A percentile compares a stretch with the other conserved stretches of the same genome.
Evolutionary conservation across 73 alveolate genomes (phyloP).

Genomic region (Tetrahymena thermophila): DNA sequence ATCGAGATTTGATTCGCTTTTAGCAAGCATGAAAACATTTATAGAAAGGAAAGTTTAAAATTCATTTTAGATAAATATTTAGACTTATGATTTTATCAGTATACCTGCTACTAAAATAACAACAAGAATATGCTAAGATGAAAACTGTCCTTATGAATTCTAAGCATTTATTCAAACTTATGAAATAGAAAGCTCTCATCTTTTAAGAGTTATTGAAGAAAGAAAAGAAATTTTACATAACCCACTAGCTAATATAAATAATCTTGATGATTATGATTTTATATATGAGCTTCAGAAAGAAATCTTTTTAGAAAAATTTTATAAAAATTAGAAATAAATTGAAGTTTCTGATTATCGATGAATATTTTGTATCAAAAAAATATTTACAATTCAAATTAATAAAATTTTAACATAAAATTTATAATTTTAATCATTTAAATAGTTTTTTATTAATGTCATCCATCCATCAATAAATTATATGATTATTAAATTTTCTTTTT

Average conservation of each 20-base stretch:
- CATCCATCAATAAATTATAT: neutral
- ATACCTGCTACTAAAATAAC: neutral
- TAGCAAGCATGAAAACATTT: neutral
- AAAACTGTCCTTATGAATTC: neutral
- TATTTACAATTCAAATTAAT: too few relatives aligned
- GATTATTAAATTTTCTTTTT: neutral
- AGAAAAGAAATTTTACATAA: neutral
- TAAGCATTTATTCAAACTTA: neutral
- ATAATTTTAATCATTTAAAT: too few relatives aligned
- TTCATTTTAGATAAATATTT: neutral
- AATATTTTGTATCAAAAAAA: too few relatives aligned
- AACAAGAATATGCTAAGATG: neutral
- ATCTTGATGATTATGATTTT: neutral
- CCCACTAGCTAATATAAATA: neutral
- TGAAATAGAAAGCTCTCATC: neutral
- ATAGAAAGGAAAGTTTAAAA: neutral
- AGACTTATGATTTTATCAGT: neutral
- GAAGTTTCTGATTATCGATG: neutral
- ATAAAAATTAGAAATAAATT: neutral
- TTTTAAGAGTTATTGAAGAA: neutral
- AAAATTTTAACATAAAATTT: neutral
- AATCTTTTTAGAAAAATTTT: neutral
- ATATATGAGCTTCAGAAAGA: neutral
- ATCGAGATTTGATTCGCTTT: neutral
- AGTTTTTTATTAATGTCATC: too few relatives aligned